Evolutionary conservation across 2,329 filamentous ascomycete species (phyloP), one percentile per base, ranked within the genome.

Genomic region (Alternaria triticimaculans): DNA sequence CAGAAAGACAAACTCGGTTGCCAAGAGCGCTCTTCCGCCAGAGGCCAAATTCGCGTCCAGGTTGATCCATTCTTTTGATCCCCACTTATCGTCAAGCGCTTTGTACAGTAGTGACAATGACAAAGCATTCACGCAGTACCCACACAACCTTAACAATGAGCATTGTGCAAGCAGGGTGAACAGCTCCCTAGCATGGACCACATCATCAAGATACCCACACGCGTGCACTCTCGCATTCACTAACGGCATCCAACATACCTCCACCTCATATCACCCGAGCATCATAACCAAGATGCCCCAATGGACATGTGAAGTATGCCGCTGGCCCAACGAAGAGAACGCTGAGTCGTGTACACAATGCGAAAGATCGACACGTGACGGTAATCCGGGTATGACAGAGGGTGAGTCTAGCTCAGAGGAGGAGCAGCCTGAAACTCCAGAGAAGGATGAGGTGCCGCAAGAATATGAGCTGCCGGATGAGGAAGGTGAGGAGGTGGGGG

Each of bases 41-140:
- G 14, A 15, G 30, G 14, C 30, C 3, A 33, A 0, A 15, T 15
- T 15, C 4, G 4, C 30, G 30, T 37, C 30, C 14, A 37, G 6
- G 30, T n/a, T n/a, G 6, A 4, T 37, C 15, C 33, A 37, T 37
- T n/a, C 8, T 1, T 0, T 37, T n/a, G 33, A 37, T 2, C 7
- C 15, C 7, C 33, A 15, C 15, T 0, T n/a, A 9, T 0, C 15
- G 0, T n/a, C 33, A n/a, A 50, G 5, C 6, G 1, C 26, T 20
- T 50, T 21, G 48, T 20, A 33, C 28, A 3, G 20, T 4, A 2
- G 1, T 1, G 1, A 30, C 26, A 30, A 50, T 8, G 11, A 4
- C 18, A 21, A 21, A 23, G 12, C 2, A 21, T 21, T 20, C 41
- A 44, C 18, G 18, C 18, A 20, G 3, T 5, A 20, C 18, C n/a